Conservation (phyloP, 2,329 filamentous ascomycete species). For the Boeremia lycopersici region DNA sequence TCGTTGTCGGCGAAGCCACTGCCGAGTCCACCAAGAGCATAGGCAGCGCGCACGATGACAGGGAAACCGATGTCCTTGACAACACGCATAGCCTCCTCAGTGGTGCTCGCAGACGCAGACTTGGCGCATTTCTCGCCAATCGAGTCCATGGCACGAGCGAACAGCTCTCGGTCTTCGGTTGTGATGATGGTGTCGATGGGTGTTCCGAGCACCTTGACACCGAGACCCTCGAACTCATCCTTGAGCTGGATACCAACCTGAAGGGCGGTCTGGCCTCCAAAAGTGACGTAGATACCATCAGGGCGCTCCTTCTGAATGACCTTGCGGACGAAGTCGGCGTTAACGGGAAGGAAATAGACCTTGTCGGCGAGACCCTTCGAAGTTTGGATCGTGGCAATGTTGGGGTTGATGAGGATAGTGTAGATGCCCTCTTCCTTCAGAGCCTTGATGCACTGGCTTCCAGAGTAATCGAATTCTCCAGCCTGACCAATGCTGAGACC, state of each 20-base stretch:
- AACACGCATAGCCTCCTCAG: constrained; percentile 86
- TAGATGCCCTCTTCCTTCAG: constrained; percentile 98
- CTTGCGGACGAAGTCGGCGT: constrained; percentile 95
- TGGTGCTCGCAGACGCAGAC: constrained; percentile 86
- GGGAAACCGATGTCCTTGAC: constrained; percentile 94
- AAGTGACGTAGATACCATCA: constrained; percentile 96
- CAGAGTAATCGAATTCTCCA: constrained; percentile 98
- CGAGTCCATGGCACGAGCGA: constrained; percentile 96
- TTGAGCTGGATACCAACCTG: constrained; percentile 96
- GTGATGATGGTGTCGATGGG: constrained; percentile 98
- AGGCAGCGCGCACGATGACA: constrained; percentile 95
- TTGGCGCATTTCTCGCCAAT: constrained; percentile 98
- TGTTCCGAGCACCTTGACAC: constrained; percentile 92
- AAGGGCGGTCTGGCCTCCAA: constrained; percentile 96
- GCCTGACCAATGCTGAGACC: constrained; percentile 97
- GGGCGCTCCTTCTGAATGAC: constrained; percentile 94
- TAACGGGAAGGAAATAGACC: constrained; percentile 98
- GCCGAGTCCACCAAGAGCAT: constrained; percentile 91
- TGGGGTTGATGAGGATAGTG: constrained; percentile 97
- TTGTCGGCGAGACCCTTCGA: constrained; percentile 98
- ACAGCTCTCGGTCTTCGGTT: constrained; percentile 96
- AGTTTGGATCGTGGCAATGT: constrained; percentile 98
- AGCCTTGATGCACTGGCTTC: constrained; percentile 97
- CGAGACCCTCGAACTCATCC: constrained; percentile 91
- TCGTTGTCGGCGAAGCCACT: constrained; percentile 95